Evolutionary conservation across 345 rosid species (phyloP), one percentile per base, ranked within the genome.

Genomic region (Gynandropsis gynandra): DNA sequence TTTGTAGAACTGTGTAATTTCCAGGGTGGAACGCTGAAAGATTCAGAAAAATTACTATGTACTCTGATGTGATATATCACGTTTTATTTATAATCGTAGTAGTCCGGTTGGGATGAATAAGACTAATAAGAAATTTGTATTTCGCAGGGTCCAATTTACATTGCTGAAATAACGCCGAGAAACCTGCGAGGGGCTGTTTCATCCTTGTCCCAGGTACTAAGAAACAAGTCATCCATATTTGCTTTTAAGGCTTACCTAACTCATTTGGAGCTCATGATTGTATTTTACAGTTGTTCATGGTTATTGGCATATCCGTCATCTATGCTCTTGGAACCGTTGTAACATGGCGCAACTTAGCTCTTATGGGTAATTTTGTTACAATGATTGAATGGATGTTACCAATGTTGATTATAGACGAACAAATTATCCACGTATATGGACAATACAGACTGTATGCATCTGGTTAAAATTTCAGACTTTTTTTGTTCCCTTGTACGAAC

Each of bases 141-240:
- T n/a, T n/a, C n/a, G 29, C 18, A 66, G 71, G 65, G 57, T 21
- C 71, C 72, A 0, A 29, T 66, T 41, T 66, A 66, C 52, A 61
- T 66, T 8, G 49, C 57, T 9, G 71, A 66, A 19, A 17, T 66
- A 53, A 58, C 65, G 34, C 71, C 61, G 34, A 42, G 7, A 54
- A 42, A 35, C 5, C 49, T 66, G 12, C 44, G 71, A 18, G 72
- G 72, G 61, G 47, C 61, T 52, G 61, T 48, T 59, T 51, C 61
- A 16, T 53, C 71, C 10, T 14, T 54, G 40, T 8, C 51, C 0
- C 61, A 54, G 65, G 71, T 66, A 33, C 4, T 8, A 16, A 13
- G 19, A 38, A 8, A 18, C 12, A 31, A 37, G 50, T n/a, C n/a
- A n/a, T n/a, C n/a, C n/a, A n/a, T n/a, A n/a, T n/a, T n/a, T n/a